phyloP scores from a whole-genome alignment of 306 rosid species.

The Canavalia gladiata region DNA sequence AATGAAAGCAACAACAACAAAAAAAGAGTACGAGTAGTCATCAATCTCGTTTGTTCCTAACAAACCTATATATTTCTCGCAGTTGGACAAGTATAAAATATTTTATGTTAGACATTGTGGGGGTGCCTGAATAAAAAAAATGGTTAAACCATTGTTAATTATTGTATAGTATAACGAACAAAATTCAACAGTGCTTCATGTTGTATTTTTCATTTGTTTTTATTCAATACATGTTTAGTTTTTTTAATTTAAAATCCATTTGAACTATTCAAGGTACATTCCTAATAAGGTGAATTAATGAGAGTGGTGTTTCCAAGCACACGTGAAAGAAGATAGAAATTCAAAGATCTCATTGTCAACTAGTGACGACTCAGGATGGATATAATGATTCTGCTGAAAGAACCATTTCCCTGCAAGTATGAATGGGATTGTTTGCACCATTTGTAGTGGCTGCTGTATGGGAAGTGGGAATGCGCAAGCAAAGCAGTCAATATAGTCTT shows the following conservation, averaged over 20 bases:
- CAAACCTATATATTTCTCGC: background rate
- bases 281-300: constrained; percentile 2
- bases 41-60: background rate
- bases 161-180: background rate
- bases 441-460: constrained; percentile 27
- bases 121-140: too few species aligned
- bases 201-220: constrained; percentile 2
- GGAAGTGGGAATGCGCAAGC: constrained; percentile 5
- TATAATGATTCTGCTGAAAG: constrained; percentile 37
- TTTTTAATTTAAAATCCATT: background rate
- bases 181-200: background rate
- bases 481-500: constrained; percentile 24
- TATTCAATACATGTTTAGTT: background rate
- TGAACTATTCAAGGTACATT: constrained; percentile 3
- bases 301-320: constrained; percentile 22
- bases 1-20: background rate
- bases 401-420: constrained; percentile 11
- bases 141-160: background rate
- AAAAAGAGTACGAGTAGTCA: background rate
- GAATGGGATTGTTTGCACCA: constrained; percentile 20
- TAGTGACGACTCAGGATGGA: constrained; percentile 6
- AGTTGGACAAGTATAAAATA: background rate
- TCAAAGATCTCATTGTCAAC: constrained; percentile 38
- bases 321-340: constrained; percentile 43
- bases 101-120: background rate